Percentiles rank a stretch among this genome's conserved stretches.
phyloP scores from a whole-genome alignment of 345 rosid species.

The Jatropha curcas region DNA sequence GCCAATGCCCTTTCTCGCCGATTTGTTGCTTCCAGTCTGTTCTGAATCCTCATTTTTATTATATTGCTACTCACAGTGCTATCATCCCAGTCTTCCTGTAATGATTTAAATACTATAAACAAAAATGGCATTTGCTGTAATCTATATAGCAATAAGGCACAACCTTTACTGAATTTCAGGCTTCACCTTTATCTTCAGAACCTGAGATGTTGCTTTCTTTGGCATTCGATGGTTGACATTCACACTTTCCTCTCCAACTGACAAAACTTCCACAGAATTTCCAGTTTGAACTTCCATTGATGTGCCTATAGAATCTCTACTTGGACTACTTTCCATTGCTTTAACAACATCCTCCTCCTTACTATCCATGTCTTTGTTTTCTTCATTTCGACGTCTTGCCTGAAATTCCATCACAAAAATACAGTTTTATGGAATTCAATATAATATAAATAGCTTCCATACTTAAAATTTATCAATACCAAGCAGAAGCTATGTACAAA shows the following conservation, averaged over 20 bases:
- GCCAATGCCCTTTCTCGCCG: conserved; percentile 86
- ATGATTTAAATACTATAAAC: neutral
- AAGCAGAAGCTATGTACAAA: no score
- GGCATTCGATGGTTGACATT: conserved; percentile 27
- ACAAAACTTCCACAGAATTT: conserved; percentile 49
- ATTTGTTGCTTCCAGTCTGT: conserved; percentile 67
- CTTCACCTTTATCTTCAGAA: conserved; percentile 59
- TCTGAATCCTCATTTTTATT: conserved; percentile 63
- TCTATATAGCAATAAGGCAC: no score
- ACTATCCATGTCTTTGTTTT: conserved; percentile 21
- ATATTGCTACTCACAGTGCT: conserved; percentile 80
- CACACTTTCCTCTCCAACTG: conserved; percentile 38
- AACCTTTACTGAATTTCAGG: neutral
- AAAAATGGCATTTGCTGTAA: no score
- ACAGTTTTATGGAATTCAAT: no score
- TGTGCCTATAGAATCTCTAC: conserved; percentile 54
- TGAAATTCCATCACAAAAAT: conserved; percentile 28
- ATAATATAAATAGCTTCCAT: no score
- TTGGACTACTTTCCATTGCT: conserved; percentile 41
- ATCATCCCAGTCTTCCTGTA: conserved; percentile 92
- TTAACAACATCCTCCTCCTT: conserved; percentile 28
- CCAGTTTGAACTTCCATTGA: conserved; percentile 75
- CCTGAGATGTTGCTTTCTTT: conserved; percentile 51
- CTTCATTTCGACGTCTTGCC: conserved; percentile 36
- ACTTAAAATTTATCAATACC: no score